phyloP scores from a whole-genome alignment of 805 yeast genomes.

The Saccharomycopsis oosterbeekiorum region DNA sequence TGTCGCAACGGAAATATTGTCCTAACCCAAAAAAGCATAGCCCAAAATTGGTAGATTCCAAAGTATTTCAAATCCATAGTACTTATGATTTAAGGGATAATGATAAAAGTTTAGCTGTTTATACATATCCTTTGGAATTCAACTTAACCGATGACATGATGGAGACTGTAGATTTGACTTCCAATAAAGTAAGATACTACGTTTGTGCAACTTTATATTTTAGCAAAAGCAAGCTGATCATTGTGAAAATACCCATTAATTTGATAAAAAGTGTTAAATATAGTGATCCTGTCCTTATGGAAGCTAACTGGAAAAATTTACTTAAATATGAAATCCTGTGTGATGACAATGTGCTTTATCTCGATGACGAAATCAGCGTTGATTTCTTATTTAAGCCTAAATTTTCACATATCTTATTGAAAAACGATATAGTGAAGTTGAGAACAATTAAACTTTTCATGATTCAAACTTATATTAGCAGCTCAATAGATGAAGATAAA shows the following conservation, averaged over 20 bases:
- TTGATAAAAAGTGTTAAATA: background rate
- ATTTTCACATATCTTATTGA: background rate
- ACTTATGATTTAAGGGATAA: background rate
- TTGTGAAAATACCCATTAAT: background rate
- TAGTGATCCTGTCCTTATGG: background rate
- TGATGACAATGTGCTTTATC: background rate
- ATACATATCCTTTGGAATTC: background rate
- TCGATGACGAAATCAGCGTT: background rate
- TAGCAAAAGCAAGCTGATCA: background rate
- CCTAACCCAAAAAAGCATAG: background rate
- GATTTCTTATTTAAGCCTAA: background rate
- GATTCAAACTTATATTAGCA: background rate
- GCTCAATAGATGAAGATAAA: background rate
- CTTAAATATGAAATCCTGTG: background rate
- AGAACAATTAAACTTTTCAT: background rate
- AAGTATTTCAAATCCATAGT: background rate
- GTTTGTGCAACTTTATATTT: background rate
- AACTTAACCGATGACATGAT: background rate
- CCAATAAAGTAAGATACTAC: background rate
- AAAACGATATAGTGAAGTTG: background rate
- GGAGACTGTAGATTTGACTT: background rate
- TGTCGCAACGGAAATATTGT: background rate
- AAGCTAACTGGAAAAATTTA: constrained; percentile 1
- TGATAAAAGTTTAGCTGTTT: background rate
- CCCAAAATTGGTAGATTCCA: background rate